Base-by-base conservation (phyloP, 208 protist species). In the Trypanosoma scelopori region DNA sequence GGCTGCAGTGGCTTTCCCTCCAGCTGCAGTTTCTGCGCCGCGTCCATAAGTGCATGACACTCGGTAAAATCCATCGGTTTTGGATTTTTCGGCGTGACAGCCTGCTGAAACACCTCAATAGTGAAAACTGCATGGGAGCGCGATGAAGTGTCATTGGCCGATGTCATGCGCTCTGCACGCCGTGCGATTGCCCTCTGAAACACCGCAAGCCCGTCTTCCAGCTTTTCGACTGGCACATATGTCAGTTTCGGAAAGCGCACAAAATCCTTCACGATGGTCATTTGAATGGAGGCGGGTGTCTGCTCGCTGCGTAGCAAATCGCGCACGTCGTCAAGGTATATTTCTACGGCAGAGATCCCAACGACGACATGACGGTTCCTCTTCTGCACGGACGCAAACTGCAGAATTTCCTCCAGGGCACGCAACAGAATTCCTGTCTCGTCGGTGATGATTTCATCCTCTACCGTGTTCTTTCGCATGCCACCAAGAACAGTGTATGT, bases 91-190 rank as follows among this genome's bases (percentile, higher is more conserved):
- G 61, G 35, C 77, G 79, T 72, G 28, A 37, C 69, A 64, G 45
- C 76, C 18, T 69, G 65, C 61, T 95, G 89, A 60, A 88, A 91
- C 5, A 95, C 64, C 59, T 97, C 93, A 61, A 97, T 92, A n/a
- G 65, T 84, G 60, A 97, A 92, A 47, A 97, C 57, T 58, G 92
- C 91, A 68, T 98, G 96, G 32, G 91, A 96, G 39, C 96, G 84
- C 41, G 84, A 94, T 39, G 90, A 97, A 0, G 69, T 66, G 47
- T 86, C 84, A 82, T 98, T 98, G 20, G 84, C 72, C 37, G 82
- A 87, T 1, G 89, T 94, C 46, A 83, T 81, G n/a, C 92, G 84
- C 59, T 77, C 86, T 41, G 53, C 67, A 39, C 88, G 83, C 41
- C 82, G 77, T 9, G 85, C 55, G 43, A 86, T 89, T 55, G 87